Evolutionary conservation across 768 basidiomycete genomes (phyloP).

Genomic region (Tulasnella sp.): DNA sequence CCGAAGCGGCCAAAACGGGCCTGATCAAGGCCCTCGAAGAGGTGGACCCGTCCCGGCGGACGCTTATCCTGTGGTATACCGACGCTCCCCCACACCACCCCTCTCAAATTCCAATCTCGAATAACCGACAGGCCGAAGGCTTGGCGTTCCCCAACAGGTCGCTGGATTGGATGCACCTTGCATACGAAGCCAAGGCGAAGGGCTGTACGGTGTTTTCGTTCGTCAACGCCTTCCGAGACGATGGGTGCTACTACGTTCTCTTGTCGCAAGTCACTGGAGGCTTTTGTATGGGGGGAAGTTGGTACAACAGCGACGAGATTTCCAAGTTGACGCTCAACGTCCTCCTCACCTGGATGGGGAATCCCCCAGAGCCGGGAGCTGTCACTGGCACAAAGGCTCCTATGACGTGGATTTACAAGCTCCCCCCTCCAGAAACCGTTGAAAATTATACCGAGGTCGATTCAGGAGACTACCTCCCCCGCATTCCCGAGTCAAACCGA

Average conservation of each 20-base stretch:
- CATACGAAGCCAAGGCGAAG: constrained; percentile 37
- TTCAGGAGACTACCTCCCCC: constrained; percentile 39
- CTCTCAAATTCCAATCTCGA: constrained; percentile 26
- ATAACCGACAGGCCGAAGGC: constrained; percentile 38
- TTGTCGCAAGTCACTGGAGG: constrained; percentile 41
- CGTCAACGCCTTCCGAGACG: constrained; percentile 31
- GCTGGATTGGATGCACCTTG: constrained; percentile 43
- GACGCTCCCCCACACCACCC: constrained; percentile 43
- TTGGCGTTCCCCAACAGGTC: constrained; percentile 40
- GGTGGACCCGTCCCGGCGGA: constrained; percentile 37
- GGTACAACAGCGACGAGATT: constrained; percentile 37
- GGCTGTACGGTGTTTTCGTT: constrained; percentile 42
- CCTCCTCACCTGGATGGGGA: constrained; percentile 43
- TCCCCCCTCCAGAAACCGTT: neutral
- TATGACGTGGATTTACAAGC: neutral
- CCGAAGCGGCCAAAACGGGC: constrained; percentile 43
- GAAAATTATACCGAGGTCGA: neutral
- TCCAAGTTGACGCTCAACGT: constrained; percentile 41
- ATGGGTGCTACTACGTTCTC: constrained; percentile 39
- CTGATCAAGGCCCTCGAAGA: constrained; percentile 41
- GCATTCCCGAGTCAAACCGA: neutral
- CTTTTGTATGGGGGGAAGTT: constrained; percentile 38
- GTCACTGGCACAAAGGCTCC: constrained; percentile 30
- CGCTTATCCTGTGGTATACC: constrained; percentile 43
- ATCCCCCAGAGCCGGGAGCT: constrained; percentile 35